phyloP scores from a whole-genome alignment of 2,329 filamentous ascomycete genomes.

The Lecanicillium sp. region DNA sequence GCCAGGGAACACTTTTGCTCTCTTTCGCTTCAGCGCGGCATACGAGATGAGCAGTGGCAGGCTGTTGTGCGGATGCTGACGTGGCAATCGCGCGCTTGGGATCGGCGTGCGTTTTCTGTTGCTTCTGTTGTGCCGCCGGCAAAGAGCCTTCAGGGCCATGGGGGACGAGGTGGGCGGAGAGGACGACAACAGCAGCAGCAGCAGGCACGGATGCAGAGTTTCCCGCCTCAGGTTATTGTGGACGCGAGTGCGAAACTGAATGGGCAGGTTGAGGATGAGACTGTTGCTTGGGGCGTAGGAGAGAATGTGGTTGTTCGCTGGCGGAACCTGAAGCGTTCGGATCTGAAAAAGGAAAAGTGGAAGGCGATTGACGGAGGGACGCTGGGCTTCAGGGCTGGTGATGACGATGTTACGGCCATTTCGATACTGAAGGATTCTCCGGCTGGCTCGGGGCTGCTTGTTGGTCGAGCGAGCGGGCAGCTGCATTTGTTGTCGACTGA shows the following conservation, averaged over 20 bases:
- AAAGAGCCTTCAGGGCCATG: neutral
- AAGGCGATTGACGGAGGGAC: slow-evolving; percentile 19
- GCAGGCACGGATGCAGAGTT: slow-evolving; percentile 9
- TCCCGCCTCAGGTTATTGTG: slow-evolving; percentile 5
- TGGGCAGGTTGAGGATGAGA: slow-evolving; percentile 19
- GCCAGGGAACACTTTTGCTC: slow-evolving; percentile 28
- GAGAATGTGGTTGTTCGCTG: slow-evolving; percentile 34
- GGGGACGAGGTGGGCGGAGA: slow-evolving; percentile 5
- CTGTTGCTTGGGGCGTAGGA: slow-evolving; percentile 36
- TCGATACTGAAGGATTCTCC: slow-evolving; percentile 23
- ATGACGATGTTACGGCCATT: slow-evolving; percentile 33
- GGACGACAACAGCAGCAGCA: slow-evolving; percentile 8
- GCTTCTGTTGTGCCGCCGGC: slow-evolving; percentile 9
- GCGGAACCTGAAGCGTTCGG: slow-evolving; percentile 17
- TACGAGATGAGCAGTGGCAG: slow-evolving; percentile 15
- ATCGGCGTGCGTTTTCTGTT: slow-evolving; percentile 25
- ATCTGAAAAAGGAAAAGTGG: slow-evolving; percentile 6
- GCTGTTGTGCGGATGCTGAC: slow-evolving; percentile 30
- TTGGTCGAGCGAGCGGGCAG: slow-evolving; percentile 34
- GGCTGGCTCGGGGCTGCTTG: slow-evolving; percentile 21
- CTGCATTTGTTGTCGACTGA: slow-evolving; percentile 30
- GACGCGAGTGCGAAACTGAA: slow-evolving; percentile 2
- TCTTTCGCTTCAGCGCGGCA: slow-evolving; percentile 19
- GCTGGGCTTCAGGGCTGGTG: slow-evolving; percentile 25
- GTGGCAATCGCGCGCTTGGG: slow-evolving; percentile 36